Base-by-base conservation (phyloP, 257 asterid species). In the Solanum clarkiae region DNA sequence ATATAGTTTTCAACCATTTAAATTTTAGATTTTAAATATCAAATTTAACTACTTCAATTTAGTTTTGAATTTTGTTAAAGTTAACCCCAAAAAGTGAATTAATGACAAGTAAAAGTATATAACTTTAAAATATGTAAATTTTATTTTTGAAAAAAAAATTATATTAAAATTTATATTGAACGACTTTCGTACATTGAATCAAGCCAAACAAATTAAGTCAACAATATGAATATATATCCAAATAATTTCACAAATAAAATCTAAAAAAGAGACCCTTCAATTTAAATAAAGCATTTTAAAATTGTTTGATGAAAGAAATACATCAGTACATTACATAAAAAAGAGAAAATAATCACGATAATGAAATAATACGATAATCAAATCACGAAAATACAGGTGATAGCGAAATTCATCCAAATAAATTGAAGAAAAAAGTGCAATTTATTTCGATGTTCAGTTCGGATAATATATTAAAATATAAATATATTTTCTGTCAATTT, bases 371-470 rank as follows among this genome's bases (percentile, higher is more conserved):
- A 4, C 3, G 11, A 65, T 26, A 26, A 65, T 22, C 2, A 65
- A 36, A 36, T 51, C 4, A 47, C 53, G 49, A 44, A 44, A 44
- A 44, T 44, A 44, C 1, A 8, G 8, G 53, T 12, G 15, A 51
- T 12, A 51, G 16, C 9, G 12, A 51, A 51, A 51, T 12, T 12
- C 0, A 51, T 49, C 4, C 55, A 14, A 29, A 65, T 15, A 29
- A 26, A 65, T 65, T 29, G 44, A 14, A 29, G 15, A 24, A 9
- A 6, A 63, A 36, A 36, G 42, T 36, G 44, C 7, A 36, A 44
- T 81, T 74, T 49, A 82, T 86, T 32, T 88, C 57, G 74, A 62
- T 84, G 88, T 66, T 75, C 80, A 22, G 24, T 49, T 65, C 47
- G 20, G 81, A 60, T 42, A 80, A 65, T 65, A 65, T 65, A 14